phyloP scores from a whole-genome alignment of 2,329 filamentous ascomycete species.

The Orbilia quercus region DNA sequence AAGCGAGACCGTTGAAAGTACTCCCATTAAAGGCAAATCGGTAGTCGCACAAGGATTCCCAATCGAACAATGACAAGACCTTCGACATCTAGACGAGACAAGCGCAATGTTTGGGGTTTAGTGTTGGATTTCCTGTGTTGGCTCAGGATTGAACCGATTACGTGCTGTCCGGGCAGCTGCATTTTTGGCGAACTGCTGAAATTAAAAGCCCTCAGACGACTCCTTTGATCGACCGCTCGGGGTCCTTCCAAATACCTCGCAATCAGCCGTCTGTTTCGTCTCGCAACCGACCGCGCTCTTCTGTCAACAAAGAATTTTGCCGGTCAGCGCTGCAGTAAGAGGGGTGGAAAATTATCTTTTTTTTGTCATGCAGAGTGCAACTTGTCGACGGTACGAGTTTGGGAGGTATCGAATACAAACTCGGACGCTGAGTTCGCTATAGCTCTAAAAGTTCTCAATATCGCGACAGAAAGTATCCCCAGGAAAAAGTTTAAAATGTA shows the following conservation, averaged over 20 bases:
- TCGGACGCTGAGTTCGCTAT: neutral
- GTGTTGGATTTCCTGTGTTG: slow-evolving; percentile 2
- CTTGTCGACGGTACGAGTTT: slow-evolving; percentile 2
- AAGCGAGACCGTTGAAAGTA: no score
- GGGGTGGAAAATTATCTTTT: neutral
- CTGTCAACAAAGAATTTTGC: neutral
- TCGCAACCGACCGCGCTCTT: neutral
- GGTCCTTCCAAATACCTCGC: slow-evolving; percentile 27
- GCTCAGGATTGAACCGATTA: slow-evolving; percentile 4
- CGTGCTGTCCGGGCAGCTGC: slow-evolving; percentile 14
- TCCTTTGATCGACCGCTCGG: slow-evolving; percentile 13
- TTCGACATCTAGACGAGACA: neutral
- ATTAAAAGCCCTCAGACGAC: slow-evolving; percentile 27
- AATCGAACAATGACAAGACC: neutral
- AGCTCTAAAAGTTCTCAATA: neutral
- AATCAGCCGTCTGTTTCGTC: neutral
- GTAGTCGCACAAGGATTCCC: no score
- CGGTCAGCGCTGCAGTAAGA: no score
- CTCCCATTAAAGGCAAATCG: no score
- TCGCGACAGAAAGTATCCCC: slow-evolving; percentile 5
- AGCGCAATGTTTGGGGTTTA: neutral
- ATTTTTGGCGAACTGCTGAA: slow-evolving; percentile 40
- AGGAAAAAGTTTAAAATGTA: slow-evolving; percentile 5
- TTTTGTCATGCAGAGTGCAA: neutral
- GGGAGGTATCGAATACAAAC: slow-evolving; percentile 14